phyloP scores from a whole-genome alignment of 2,329 filamentous ascomycete genomes.

The Madurella fahalii region DNA sequence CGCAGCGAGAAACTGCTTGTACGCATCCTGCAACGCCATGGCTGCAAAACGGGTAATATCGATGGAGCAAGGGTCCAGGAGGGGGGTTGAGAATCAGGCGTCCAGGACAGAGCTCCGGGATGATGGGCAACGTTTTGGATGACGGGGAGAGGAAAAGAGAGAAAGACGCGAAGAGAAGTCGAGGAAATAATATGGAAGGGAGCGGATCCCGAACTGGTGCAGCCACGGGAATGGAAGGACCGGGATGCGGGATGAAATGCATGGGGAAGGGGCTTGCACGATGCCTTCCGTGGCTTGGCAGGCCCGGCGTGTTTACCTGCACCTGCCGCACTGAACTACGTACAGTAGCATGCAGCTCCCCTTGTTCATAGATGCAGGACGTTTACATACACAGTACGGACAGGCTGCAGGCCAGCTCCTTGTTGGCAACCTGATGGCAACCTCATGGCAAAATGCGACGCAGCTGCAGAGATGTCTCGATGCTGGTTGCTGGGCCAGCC shows the following conservation, averaged over 20 bases:
- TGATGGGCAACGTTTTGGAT: background rate
- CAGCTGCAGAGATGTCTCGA: too few relatives aligned
- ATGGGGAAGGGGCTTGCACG: constrained; percentile 18
- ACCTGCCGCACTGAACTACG: background rate
- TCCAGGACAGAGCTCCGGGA: background rate
- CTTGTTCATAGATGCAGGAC: too few relatives aligned
- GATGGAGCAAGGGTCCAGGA: background rate
- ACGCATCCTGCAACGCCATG: constrained; percentile 53
- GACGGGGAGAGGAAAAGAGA: background rate
- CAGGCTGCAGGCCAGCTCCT: too few relatives aligned
- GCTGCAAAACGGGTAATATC: background rate
- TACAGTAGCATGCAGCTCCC: too few relatives aligned
- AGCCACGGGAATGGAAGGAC: constrained; percentile 3
- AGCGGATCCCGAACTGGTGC: constrained; percentile 6
- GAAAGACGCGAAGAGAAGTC: constrained; percentile 6
- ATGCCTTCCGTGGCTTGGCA: constrained; percentile 16
- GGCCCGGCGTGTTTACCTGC: constrained; percentile 12
- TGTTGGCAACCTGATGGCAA: too few relatives aligned
- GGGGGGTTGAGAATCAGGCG: background rate
- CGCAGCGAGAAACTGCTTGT: constrained; percentile 68
- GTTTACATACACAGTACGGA: too few relatives aligned
- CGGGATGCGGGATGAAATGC: constrained; percentile 20
- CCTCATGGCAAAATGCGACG: too few relatives aligned
- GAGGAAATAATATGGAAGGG: background rate
- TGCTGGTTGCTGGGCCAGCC: too few relatives aligned